A percentile compares a stretch with the other conserved stretches of the same genome.
phyloP scores from a whole-genome alignment of 768 basidiomycete genomes.

The Psilocybe cyanescens region DNA sequence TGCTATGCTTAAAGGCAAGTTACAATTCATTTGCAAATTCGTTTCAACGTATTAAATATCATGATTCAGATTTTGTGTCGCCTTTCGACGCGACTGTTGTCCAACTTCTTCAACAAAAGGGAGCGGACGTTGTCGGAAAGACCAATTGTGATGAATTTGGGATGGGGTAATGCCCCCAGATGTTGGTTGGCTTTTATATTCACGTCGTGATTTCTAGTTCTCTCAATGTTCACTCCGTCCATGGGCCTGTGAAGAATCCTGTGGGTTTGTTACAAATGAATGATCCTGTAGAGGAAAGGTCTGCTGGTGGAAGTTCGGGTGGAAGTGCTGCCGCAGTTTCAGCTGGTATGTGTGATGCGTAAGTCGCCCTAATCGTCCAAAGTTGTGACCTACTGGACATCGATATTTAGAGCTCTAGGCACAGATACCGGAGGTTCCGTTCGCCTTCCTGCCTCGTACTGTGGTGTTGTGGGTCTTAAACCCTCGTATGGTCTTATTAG shows the following conservation, averaged over 20 bases:
- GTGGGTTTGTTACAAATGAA: conserved; percentile 31
- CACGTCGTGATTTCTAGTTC: conserved; percentile 50
- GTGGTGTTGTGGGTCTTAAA: conserved; percentile 90
- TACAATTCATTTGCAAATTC: not conserved
- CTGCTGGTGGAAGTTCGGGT: conserved; percentile 93
- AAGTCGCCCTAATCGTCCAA: conserved; percentile 32
- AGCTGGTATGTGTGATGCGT: conserved; percentile 84
- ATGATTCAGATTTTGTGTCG: conserved; percentile 64
- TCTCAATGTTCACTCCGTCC: conserved; percentile 70
- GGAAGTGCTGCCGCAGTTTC: conserved; percentile 95
- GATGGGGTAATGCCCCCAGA: conserved; percentile 74
- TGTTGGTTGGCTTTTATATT: not conserved
- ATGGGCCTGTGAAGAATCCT: conserved; percentile 85
- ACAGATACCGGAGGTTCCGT: conserved; percentile 97
- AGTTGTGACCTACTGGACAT: not conserved
- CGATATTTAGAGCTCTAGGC: conserved; percentile 69
- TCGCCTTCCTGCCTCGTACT: conserved; percentile 92
- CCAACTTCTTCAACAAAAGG: conserved; percentile 54
- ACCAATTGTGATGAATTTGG: conserved; percentile 98
- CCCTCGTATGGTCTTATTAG: conserved; percentile 94
- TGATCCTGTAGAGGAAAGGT: conserved; percentile 38
- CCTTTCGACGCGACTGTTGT: conserved; percentile 92
- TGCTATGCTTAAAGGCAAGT: conserved; percentile 64
- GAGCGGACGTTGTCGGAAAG: conserved; percentile 82
- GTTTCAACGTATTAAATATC: not conserved